phyloP scores from a whole-genome alignment of 2,329 filamentous ascomycete genomes.

The Calonectria montana region DNA sequence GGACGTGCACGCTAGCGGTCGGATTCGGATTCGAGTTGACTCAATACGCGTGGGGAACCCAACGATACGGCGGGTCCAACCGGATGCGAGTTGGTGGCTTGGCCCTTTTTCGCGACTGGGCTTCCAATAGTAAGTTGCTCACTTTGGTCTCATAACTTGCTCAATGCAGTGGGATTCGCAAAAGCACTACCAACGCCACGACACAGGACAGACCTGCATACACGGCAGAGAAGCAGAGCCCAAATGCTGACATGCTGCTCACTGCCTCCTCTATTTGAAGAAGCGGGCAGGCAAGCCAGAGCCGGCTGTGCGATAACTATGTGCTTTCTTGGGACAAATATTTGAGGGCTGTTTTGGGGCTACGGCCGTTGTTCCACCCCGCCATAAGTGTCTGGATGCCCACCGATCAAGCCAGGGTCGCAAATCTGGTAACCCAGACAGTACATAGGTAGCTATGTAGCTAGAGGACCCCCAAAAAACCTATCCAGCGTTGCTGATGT shows the following conservation, averaged over 20 bases:
- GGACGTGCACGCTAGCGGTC: background rate
- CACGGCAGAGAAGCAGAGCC: background rate
- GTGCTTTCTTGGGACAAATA: background rate
- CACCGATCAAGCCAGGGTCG: background rate
- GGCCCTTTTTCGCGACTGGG: background rate
- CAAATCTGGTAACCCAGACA: background rate
- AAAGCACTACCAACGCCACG: background rate
- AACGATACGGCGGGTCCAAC: slow-evolving; percentile 8
- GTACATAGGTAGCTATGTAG: too few species aligned
- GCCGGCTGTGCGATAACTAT: background rate
- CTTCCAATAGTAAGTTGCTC: slow-evolving; percentile 5
- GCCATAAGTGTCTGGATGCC: background rate
- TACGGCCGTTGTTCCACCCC: background rate
- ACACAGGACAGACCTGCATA: background rate
- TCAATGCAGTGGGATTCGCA: background rate
- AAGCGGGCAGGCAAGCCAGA: background rate
- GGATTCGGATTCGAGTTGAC: slow-evolving; percentile 15
- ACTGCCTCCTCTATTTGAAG: background rate
- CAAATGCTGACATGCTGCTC: background rate
- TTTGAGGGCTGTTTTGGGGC: background rate
- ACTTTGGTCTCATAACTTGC: slow-evolving; percentile 16
- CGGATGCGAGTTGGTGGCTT: slow-evolving; percentile 4
- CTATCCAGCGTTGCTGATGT: slow-evolving; percentile 31
- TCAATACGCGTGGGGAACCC: slow-evolving; percentile 15
- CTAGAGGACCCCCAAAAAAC: background rate